Base-by-base conservation (phyloP, 176 grass and related monocot genomes). In the Areca catechu region DNA sequence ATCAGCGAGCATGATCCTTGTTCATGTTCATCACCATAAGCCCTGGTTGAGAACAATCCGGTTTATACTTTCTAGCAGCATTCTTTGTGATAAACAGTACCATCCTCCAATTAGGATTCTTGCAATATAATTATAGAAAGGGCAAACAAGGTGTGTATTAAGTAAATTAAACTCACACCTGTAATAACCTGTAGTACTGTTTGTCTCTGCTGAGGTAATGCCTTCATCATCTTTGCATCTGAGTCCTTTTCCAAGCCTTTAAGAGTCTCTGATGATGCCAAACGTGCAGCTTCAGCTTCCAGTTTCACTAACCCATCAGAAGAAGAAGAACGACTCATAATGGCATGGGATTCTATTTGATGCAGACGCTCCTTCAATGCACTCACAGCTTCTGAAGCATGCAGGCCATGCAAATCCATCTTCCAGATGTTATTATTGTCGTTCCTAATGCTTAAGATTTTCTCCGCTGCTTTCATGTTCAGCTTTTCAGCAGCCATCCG, bases 391-490 rank as follows among this genome's bases (percentile, higher is more conserved):
- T 97, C 86, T 67, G 74, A 75, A 69, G 92, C 92, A 77, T 97
- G 92, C 4, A 97, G 71, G 51, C 92, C 86, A 62, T 97, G 92
- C 48, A 97, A 75, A 69, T 97, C 86, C 22, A 91, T 60, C 53
- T 88, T 85, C 73, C 77, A 91, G 15, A 80, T 65, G 50, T 82
- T 72, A 58, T 88, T 91, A 27, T 61, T 80, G 24, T 43, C 70
- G 76, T 97, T 97, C 67, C 81, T 85, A 29, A 85, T 51, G 23
- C 21, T 63, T 28, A 91, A 71, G 66, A 91, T 97, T 80, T 91
- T 78, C 50, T 82, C 69, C 16, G 92, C 80, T 68, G 92, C 92
- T 23, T 82, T 88, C 22, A 49, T 61, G 22, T 97, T 97, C 4
- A 97, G 69, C 43, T 71, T 88, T 61, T 91, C 83, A 65, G 86